phyloP scores from a whole-genome alignment of 768 basidiomycete genomes.

The Kwoniella newhampshirensis region DNA sequence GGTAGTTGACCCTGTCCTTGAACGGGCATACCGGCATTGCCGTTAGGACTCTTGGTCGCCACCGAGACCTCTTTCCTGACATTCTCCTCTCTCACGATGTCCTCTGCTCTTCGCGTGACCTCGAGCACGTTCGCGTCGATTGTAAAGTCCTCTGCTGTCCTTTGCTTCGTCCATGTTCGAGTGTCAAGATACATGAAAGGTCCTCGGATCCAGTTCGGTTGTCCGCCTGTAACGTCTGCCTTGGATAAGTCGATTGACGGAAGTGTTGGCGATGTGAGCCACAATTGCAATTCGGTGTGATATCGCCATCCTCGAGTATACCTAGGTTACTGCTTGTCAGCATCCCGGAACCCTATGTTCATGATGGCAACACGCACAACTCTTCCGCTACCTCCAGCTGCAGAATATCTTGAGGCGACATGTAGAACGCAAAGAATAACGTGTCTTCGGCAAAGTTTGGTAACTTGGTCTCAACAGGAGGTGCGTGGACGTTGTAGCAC shows the following conservation, averaged over 20 bases:
- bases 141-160: slow-evolving; percentile 47
- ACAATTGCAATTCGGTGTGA: slow-evolving; percentile 85
- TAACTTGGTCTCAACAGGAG: slow-evolving; percentile 62
- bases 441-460: slow-evolving; percentile 84
- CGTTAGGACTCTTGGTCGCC: not conserved
- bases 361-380: slow-evolving; percentile 63
- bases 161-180: slow-evolving; percentile 32
- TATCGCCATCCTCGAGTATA: slow-evolving; percentile 95
- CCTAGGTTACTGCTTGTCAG: slow-evolving; percentile 58
- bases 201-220: slow-evolving; percentile 72
- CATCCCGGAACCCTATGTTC: not conserved
- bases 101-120: slow-evolving; percentile 32
- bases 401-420: slow-evolving; percentile 82
- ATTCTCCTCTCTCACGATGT: slow-evolving; percentile 22
- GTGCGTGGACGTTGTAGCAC: slow-evolving; percentile 89
- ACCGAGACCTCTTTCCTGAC: slow-evolving; percentile 8
- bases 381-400: slow-evolving; percentile 89
- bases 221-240: slow-evolving; percentile 57
- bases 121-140: slow-evolving; percentile 36
- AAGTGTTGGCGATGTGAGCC: slow-evolving; percentile 81
- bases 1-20: not conserved
- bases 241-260: slow-evolving; percentile 6
- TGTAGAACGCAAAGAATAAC: slow-evolving; percentile 97
- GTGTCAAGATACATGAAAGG: slow-evolving; percentile 75
- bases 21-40: not conserved